These are phyloP conservation scores for Camellia japonica DNA, from an alignment of 148 eudicot species.

Conservation along the genomic window DNA sequence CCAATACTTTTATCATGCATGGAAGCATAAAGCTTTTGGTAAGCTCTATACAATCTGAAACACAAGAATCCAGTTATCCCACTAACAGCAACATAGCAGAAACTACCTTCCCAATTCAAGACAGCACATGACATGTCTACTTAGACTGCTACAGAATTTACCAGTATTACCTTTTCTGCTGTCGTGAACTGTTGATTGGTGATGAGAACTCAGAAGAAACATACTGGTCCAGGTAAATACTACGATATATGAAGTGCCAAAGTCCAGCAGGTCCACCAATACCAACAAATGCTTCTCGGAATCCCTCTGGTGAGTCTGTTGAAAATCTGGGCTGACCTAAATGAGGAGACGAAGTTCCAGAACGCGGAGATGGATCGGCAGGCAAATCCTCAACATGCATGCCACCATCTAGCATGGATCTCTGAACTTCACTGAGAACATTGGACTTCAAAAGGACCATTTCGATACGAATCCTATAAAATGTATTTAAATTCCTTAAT, in stretches of 20 bases:
- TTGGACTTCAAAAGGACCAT: conserved; percentile 80
- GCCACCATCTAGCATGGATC: conserved; percentile 85
- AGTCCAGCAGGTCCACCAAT: conserved; percentile 90
- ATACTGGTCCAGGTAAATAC: conserved; percentile 84
- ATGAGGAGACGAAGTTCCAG: conserved; percentile 64
- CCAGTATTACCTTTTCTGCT: conserved; percentile 71
- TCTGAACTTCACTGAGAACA: conserved; percentile 85
- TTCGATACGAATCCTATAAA: conserved; percentile 69
- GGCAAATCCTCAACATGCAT: conserved; percentile 90
- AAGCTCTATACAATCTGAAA: conserved; percentile 86
- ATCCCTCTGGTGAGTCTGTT: conserved; percentile 44
- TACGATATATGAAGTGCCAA: conserved; percentile 94
- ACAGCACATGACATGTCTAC: conserved; percentile 6
- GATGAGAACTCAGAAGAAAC: conserved; percentile 90
- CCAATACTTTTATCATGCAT: conserved; percentile 85
- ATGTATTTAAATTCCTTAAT: conserved; percentile 12
- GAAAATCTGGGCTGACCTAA: conserved; percentile 52
- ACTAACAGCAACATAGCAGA: background rate
- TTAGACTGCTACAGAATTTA: conserved; percentile 6
- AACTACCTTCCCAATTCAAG: background rate
- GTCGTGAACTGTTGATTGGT: conserved; percentile 65
- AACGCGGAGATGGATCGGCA: conserved; percentile 56
- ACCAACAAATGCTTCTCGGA: conserved; percentile 48
- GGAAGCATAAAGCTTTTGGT: conserved; percentile 79
- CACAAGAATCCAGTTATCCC: conserved; percentile 1